These are phyloP conservation scores for Polychaeton citri DNA, from an alignment of 2,329 filamentous ascomycete species.

Conservation along the genomic window DNA sequence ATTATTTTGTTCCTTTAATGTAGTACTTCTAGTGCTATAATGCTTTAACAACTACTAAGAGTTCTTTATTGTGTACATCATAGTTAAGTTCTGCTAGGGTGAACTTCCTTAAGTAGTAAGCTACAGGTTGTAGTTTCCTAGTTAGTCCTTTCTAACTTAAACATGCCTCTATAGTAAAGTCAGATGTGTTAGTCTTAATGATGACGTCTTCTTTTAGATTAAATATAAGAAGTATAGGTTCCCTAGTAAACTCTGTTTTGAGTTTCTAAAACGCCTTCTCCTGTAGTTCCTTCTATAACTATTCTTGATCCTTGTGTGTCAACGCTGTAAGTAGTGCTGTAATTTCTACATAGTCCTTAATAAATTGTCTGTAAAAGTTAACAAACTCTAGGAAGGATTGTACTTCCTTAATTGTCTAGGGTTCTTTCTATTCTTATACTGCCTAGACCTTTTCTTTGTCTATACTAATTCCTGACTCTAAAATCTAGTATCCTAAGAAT, in stretches of 20 bases:
- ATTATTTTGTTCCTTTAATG: neutral
- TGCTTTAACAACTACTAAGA: neutral
- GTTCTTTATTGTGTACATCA: constrained; percentile 2
- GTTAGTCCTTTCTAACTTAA: constrained; percentile 3
- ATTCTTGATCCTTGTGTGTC: neutral
- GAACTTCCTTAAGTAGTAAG: constrained; percentile 9
- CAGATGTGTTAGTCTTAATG: neutral
- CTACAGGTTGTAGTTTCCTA: constrained; percentile 4
- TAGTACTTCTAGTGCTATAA: neutral
- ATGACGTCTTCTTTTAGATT: neutral
- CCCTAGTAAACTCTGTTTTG: neutral
- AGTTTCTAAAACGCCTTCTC: no score
- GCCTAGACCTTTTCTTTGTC: constrained; percentile 13
- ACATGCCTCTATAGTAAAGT: constrained; percentile 1
- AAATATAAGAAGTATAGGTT: neutral
- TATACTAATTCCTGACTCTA: constrained; percentile 13
- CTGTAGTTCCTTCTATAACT: constrained; percentile 1
- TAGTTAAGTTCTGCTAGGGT: constrained; percentile 4
- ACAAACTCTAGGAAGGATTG: constrained; percentile 8
- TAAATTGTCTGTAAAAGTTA: neutral
- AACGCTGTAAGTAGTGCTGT: neutral
- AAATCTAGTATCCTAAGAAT: constrained; percentile 21
- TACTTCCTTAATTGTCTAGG: constrained; percentile 9
- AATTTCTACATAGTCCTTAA: constrained; percentile 3
- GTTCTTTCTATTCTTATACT: constrained; percentile 14